Evolutionary conservation across 352 stramenopile species (phyloP).

Genomic region (Chrysophaeum taylorii): DNA sequence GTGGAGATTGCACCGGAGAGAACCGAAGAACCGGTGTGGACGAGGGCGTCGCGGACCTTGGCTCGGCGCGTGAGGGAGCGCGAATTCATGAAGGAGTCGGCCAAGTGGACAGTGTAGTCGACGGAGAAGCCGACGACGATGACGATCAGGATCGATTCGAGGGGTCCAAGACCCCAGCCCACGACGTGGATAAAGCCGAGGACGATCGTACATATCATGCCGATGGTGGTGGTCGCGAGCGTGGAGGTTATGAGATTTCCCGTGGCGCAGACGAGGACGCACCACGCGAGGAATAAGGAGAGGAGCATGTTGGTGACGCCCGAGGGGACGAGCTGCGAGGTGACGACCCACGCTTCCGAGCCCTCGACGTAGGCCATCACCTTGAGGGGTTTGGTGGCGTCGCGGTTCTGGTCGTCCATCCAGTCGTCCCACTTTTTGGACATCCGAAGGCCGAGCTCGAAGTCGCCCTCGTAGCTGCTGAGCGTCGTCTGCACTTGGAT

Average conservation of each 20-base stretch:
- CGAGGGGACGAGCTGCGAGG: constrained; percentile 18
- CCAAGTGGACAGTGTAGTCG: constrained; percentile 36
- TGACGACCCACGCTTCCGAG: constrained; percentile 11
- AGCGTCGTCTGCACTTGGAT: constrained; percentile 20
- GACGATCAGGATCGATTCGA: constrained; percentile 33
- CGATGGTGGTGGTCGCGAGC: constrained; percentile 35
- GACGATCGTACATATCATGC: constrained; percentile 29
- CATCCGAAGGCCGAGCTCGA: constrained; percentile 11
- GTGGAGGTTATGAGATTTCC: constrained; percentile 28
- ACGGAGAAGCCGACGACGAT: constrained; percentile 39
- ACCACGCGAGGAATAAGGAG: constrained; percentile 23
- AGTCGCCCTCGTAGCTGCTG: constrained; percentile 7
- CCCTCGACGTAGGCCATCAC: constrained; percentile 14
- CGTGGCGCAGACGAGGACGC: constrained; percentile 31
- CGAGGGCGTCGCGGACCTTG: not conserved
- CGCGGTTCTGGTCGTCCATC: constrained; percentile 12
- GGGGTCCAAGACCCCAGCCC: constrained; percentile 33
- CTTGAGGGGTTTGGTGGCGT: not conserved
- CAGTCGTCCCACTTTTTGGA: constrained; percentile 18
- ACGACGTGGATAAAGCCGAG: constrained; percentile 31
- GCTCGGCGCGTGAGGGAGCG: not conserved
- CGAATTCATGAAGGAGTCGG: constrained; percentile 25
- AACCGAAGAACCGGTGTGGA: not conserved
- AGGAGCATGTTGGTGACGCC: constrained; percentile 28
- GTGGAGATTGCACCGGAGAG: constrained; percentile 30